Conservation (phyloP, 805 yeast genomes). For the Zygosaccharomyces bisporus region DNA sequence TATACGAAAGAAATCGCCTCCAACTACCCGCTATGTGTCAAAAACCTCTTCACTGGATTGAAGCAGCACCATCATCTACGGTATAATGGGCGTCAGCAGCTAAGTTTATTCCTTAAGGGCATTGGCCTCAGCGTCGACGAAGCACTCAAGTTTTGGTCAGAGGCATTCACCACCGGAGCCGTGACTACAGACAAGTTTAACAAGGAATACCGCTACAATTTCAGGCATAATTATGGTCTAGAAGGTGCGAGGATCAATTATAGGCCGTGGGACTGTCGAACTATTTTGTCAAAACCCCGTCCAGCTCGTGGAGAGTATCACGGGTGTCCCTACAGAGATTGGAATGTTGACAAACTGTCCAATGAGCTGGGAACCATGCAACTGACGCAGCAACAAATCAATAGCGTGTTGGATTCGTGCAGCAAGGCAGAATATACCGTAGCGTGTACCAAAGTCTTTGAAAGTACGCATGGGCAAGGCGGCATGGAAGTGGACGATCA, state of each 20-base stretch:
- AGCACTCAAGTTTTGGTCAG: constrained; percentile 79
- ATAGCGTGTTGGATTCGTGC: constrained; percentile 63
- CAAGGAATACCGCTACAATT: constrained; percentile 84
- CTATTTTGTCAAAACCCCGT: constrained; percentile 66
- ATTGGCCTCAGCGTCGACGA: constrained; percentile 86
- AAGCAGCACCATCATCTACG: constrained; percentile 65
- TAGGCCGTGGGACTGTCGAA: constrained; percentile 80
- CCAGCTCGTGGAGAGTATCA: constrained; percentile 69
- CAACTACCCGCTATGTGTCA: constrained; percentile 82
- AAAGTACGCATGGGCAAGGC: constrained; percentile 44
- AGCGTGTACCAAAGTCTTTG: constrained; percentile 90
- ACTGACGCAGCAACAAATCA: constrained; percentile 45
- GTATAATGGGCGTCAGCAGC: constrained; percentile 80
- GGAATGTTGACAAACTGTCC: constrained; percentile 59
- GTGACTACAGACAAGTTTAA: constrained; percentile 71
- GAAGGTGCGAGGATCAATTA: constrained; percentile 88
- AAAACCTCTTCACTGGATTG: constrained; percentile 60
- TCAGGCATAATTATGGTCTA: constrained; percentile 85
- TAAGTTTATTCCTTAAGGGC: constrained; percentile 80
- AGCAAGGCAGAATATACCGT: constrained; percentile 68
- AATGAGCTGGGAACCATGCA: constrained; percentile 53
- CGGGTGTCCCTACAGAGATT: constrained; percentile 90
- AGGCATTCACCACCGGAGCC: constrained; percentile 56
- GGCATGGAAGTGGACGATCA: constrained; percentile 46
- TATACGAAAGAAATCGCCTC: constrained; percentile 49